Conservation (phyloP, 2,329 filamentous ascomycete genomes). For the Xylariaceae sp. region DNA sequence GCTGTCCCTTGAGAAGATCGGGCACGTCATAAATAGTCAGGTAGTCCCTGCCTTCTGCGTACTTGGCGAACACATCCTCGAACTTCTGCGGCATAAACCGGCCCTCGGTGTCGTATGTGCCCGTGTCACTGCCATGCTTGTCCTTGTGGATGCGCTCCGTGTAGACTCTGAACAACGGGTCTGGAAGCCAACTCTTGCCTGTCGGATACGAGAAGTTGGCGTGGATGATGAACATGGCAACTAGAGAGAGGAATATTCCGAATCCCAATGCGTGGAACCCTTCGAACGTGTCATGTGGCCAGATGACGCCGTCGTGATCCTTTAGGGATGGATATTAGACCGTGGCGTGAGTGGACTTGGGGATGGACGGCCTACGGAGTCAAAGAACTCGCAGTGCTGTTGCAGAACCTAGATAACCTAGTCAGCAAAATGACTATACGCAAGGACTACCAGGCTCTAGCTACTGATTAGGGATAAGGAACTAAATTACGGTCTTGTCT, state of each 20-base stretch:
- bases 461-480: no score
- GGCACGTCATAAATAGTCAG: constrained; percentile 47
- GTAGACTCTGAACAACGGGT: constrained; percentile 48
- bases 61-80: constrained; percentile 59
- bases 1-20: constrained; percentile 48
- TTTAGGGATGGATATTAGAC: no score
- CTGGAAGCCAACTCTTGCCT: constrained; percentile 48
- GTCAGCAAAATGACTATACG: not conserved
- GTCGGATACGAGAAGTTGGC: constrained; percentile 58
- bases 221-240: constrained; percentile 57
- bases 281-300: constrained; percentile 56
- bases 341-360: no score
- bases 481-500: constrained; percentile 43
- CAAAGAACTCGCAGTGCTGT: constrained; percentile 61
- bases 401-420: constrained; percentile 48
- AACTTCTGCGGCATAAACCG: constrained; percentile 57
- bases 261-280: constrained; percentile 56
- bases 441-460: not conserved
- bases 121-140: constrained; percentile 55
- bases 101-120: constrained; percentile 56
- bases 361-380: constrained; percentile 40
- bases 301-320: constrained; percentile 60
- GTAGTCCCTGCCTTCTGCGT: constrained; percentile 48
- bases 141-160: constrained; percentile 36
- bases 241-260: constrained; percentile 48